Percentiles rank a stretch among this genome's conserved stretches.
Evolutionary conservation across 192 early-diverging fungal species (phyloP).

Genomic region (Geranomyces variabilis): DNA sequence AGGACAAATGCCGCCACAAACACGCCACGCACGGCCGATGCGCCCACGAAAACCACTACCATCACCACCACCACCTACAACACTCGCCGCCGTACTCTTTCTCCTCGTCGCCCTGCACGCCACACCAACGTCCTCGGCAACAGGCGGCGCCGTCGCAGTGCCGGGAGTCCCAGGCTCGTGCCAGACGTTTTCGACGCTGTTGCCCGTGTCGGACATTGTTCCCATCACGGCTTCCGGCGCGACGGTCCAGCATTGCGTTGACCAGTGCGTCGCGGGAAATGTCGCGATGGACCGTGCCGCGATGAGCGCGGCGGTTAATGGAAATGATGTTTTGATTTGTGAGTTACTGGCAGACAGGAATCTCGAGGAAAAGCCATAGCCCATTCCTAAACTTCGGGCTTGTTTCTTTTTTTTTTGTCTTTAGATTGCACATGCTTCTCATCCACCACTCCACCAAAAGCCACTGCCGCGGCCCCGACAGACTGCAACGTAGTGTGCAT

Average conservation of each 20-base stretch:
- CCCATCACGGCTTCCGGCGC: background rate
- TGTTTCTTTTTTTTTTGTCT: background rate
- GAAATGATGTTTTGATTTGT: background rate
- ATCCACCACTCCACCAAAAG: background rate
- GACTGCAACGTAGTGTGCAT: background rate
- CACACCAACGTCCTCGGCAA: background rate
- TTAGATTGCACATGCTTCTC: background rate
- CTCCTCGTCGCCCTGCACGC: background rate
- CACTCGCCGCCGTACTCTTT: background rate
- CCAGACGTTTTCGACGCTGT: background rate
- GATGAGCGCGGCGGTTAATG: background rate
- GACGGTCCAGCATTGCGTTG: conserved; percentile 15
- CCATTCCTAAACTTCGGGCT: too few relatives aligned
- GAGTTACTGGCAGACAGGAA: background rate
- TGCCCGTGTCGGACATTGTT: background rate
- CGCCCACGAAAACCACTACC: too few relatives aligned
- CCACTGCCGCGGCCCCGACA: background rate
- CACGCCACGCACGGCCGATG: too few relatives aligned
- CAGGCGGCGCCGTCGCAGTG: background rate
- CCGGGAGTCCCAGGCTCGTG: background rate
- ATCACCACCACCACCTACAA: too few relatives aligned
- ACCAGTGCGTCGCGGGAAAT: background rate
- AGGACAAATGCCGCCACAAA: too few relatives aligned
- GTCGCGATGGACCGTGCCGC: background rate
- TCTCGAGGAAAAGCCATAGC: too few relatives aligned